A percentile compares a stretch with the other conserved stretches of the same genome.
phyloP scores from a whole-genome alignment of 2,329 filamentous ascomycete genomes.

The Phaeoacremonium minimum region DNA sequence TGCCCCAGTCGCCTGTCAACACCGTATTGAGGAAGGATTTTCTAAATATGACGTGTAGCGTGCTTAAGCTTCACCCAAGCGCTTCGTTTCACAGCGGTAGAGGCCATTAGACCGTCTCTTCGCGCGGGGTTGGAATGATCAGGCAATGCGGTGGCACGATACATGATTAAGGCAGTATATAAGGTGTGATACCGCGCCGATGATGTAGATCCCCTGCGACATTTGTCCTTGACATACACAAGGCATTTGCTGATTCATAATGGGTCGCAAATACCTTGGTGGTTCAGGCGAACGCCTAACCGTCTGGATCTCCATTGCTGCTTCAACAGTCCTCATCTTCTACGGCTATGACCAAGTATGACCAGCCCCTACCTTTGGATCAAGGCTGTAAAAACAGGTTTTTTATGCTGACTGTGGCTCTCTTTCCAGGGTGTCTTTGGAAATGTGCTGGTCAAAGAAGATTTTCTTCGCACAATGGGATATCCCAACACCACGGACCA shows the following conservation, averaged over 20 bases:
- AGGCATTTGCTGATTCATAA: background rate
- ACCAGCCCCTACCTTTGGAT: background rate
- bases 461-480: slow-evolving; percentile 16
- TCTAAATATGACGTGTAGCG: background rate
- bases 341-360: slow-evolving; percentile 38
- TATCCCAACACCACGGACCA: slow-evolving; percentile 7
- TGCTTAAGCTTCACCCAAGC: background rate
- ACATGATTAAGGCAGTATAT: background rate
- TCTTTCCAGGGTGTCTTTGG: slow-evolving; percentile 21
- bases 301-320: slow-evolving; percentile 46
- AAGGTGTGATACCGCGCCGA: background rate
- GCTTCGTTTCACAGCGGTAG: background rate
- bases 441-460: slow-evolving; percentile 18
- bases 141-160: background rate
- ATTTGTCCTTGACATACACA: too few relatives aligned
- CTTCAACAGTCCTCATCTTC: slow-evolving; percentile 44
- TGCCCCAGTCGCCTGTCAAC: background rate
- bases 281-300: slow-evolving; percentile 45
- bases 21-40: background rate
- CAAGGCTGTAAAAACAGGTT: background rate
- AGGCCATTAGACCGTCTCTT: too few relatives aligned
- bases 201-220: background rate
- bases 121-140: background rate
- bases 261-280: slow-evolving; percentile 32
- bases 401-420: background rate